Base-by-base conservation (phyloP, 768 basidiomycete genomes). In the Trametes maxima region DNA sequence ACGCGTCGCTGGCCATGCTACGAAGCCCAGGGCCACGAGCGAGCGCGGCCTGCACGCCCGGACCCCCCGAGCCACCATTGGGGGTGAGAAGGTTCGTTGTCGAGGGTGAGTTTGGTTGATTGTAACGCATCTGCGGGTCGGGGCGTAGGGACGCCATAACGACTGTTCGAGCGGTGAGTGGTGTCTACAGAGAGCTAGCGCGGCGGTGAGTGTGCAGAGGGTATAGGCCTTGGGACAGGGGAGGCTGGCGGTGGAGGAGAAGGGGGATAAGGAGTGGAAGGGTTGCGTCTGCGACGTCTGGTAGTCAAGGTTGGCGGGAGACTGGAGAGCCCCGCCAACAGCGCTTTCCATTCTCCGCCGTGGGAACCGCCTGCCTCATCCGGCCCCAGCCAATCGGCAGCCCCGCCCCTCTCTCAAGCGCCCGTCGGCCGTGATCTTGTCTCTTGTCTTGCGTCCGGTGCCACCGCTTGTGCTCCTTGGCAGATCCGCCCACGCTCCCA, bases 21-120 rank as follows among this genome's bases (percentile, higher is more conserved):
- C 64, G 65, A 22, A 67, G 57, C 33, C 45, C 53, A 5, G 61
- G 56, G 39, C 55, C 59, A n/a, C 47, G 46, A 47, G 60, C 54
- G 47, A 57, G 55, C 60, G 64, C 57, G 60, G 62, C 59, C 55
- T 55, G 64, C 64, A 64, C 64, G 63, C 64, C 59, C 44, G 51
- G 57, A 14, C 62, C 53, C 48, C 61, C 39, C 33, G 51, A 35
- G 22, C 37, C 45, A 45, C 51, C 52, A 39, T 55, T 53, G 10
- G 60, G 58, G 33, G 53, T 19, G 57, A 66, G 68, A 54, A 68
- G 67, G 48, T 60, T 68, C 56, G 60, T 58, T 24, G 62, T 59
- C 6, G 67, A 68, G 54, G 65, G 64, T 21, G 67, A 50, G 57
- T 58, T 52, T 5, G 40, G 28, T 24, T 61, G 61, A 14, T 53